Evolutionary conservation across 2,329 filamentous ascomycete species (phyloP).

Genomic region (Hirsutella thompsonii): DNA sequence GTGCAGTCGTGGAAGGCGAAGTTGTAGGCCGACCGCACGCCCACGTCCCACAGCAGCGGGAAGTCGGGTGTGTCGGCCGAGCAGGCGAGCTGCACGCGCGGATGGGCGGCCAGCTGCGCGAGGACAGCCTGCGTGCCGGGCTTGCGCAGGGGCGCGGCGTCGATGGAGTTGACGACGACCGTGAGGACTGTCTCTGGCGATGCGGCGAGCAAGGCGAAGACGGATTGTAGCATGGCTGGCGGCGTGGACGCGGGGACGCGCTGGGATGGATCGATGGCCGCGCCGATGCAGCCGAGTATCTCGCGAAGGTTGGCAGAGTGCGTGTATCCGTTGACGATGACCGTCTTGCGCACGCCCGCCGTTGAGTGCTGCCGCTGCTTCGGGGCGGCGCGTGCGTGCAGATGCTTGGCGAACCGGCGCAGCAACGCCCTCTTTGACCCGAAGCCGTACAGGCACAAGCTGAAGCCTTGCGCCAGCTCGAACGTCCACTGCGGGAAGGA

Average conservation of each 20-base stretch:
- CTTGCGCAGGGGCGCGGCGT: conserved; percentile 64
- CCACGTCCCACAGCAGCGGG: conserved; percentile 77
- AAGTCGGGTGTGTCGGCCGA: conserved; percentile 86
- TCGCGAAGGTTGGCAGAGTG: conserved; percentile 54
- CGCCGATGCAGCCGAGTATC: conserved; percentile 54
- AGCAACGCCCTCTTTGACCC: conserved; percentile 75
- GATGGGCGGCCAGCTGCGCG: conserved; percentile 62
- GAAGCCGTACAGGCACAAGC: conserved; percentile 82
- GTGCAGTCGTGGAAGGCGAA: conserved; percentile 92
- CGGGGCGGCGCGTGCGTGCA: conserved; percentile 27
- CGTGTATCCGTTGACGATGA: conserved; percentile 79
- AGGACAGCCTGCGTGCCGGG: conserved; percentile 57
- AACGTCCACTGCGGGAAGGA: conserved; percentile 90
- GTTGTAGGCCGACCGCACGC: conserved; percentile 68
- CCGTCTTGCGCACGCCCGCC: conserved; percentile 38
- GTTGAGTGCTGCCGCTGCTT: conserved; percentile 12
- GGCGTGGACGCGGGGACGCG: conserved; percentile 49
- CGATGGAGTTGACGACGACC: conserved; percentile 75
- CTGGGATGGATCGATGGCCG: conserved; percentile 40
- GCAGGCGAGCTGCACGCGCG: conserved; percentile 58
- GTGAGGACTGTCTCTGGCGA: conserved; percentile 34
- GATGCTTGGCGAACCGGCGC: conserved; percentile 61
- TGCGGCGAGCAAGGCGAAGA: conserved; percentile 48
- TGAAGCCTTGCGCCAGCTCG: conserved; percentile 77
- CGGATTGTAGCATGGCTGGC: conserved; percentile 51